phyloP scores from a whole-genome alignment of 1,139 yeast species.

The Blastobotrys elegans region DNA sequence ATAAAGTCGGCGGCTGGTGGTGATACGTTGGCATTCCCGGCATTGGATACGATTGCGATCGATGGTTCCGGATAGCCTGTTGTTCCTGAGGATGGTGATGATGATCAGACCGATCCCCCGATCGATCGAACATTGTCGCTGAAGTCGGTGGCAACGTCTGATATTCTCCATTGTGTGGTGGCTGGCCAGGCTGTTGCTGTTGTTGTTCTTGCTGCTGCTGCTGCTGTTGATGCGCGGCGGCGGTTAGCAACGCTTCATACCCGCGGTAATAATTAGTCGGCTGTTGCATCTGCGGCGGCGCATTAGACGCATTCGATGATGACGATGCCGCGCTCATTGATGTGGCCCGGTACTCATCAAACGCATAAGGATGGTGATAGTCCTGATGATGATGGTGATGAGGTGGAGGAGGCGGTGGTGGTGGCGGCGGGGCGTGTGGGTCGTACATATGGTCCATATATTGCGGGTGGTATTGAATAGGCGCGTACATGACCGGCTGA shows the following conservation, averaged over 20 bases:
- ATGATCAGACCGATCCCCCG: neutral
- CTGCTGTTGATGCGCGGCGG: slow-evolving; percentile 11
- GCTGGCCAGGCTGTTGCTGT: neutral
- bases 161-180: neutral
- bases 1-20: neutral
- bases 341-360: slow-evolving; percentile 12
- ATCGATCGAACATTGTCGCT: slow-evolving; percentile 10
- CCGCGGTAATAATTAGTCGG: slow-evolving; percentile 8
- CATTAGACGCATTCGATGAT: slow-evolving; percentile 8
- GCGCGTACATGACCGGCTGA: slow-evolving; percentile 8
- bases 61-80: slow-evolving; percentile 8
- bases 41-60: slow-evolving; percentile 15
- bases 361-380: neutral
- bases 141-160: slow-evolving; percentile 13
- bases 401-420: neutral
- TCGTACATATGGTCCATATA: slow-evolving; percentile 1
- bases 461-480: slow-evolving; percentile 7
- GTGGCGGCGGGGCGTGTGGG: neutral
- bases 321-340: slow-evolving; percentile 11
- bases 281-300: slow-evolving; percentile 6
- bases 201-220: neutral
- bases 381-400: slow-evolving; percentile 3
- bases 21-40: neutral
- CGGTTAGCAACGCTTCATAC: slow-evolving; percentile 13
- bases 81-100: neutral